phyloP scores from a whole-genome alignment of 805 yeast species.

The Yarrowia porcina region DNA sequence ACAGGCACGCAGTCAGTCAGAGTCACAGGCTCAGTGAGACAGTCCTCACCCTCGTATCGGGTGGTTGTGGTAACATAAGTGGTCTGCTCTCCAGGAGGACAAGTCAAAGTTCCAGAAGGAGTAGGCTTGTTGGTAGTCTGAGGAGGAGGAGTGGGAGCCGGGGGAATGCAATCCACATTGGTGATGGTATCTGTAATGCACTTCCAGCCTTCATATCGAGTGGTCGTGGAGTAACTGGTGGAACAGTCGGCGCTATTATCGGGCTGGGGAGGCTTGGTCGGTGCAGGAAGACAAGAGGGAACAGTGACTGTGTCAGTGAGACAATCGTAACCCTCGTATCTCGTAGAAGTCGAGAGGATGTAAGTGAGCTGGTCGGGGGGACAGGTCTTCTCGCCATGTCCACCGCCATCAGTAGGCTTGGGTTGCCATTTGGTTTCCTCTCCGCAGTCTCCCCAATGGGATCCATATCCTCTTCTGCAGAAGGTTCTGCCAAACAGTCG shows the following conservation, averaged over 20 bases:
- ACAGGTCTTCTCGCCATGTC: not conserved
- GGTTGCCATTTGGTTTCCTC: not conserved
- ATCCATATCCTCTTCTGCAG: not conserved
- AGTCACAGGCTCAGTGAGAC: not conserved
- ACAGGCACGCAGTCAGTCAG: not conserved
- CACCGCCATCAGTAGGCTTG: not conserved
- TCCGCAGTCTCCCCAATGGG: not conserved
- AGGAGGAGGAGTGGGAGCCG: not conserved
- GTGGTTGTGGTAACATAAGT: not conserved
- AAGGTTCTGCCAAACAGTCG: constrained; percentile 6
- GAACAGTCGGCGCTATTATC: not conserved
- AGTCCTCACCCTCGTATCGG: not conserved
- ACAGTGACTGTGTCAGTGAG: not conserved
- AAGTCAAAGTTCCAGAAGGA: not conserved
- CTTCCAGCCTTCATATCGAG: not conserved
- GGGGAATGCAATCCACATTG: not conserved
- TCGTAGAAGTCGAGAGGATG: not conserved
- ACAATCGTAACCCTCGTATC: not conserved
- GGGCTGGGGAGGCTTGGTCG: no score
- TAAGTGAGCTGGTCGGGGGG: not conserved
- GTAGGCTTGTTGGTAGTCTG: not conserved
- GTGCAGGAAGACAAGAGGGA: not conserved
- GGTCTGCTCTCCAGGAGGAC: constrained; percentile 1
- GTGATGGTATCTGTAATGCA: not conserved
- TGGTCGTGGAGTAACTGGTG: not conserved